Evolutionary conservation across 2,329 filamentous ascomycete genomes (phyloP), one percentile per base, ranked within the genome.

Genomic region (Xylaria sp.): DNA sequence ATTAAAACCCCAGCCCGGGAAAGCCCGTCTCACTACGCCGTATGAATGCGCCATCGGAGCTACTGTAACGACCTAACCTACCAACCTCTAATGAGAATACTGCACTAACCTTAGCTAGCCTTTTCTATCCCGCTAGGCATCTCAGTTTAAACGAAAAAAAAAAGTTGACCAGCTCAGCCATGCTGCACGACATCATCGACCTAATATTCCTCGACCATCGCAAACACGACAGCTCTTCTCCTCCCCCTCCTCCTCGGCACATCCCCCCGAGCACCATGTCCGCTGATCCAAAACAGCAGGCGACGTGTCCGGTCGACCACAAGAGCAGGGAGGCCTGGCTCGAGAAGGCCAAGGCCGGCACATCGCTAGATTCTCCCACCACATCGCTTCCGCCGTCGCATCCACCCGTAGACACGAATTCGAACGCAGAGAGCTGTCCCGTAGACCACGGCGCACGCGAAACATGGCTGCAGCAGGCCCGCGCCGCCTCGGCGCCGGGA

Each of bases 241-340:
- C 51, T 11, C 13, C 4, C 51, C 5, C 13, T n/a, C 47, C 27
- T 15, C 13, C 59, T 31, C 36, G 51, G 17, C 50, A 56, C 11
- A 22, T 17, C 31, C 13, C 31, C 2, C 42, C 61, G 11, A 56
- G 57, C 55, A 59, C 20, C 22, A 73, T 74, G 73, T 61, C 71
- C 39, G 22, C 60, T 56, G 71, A 68, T 38, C 69, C 39, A 61
- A 69, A 63, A 61, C 66, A 58, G 27, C 76, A 77, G 53, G 77
- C 76, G 70, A 84, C 84, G 65, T 98, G 96, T 76, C 96, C 96
- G 5, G 93, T 98, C 75, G 94, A 98, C 81, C 92, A 94, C 81
- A 92, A 93, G 75, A 91, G 93, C 59, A 91, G 96, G 74, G 91
- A 94, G 74, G 89, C 91, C 74, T 99, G 95, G 95, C 86, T 98